Conservation (phyloP, 2,329 filamentous ascomycete genomes). For the Coniochaeta prunicola region DNA sequence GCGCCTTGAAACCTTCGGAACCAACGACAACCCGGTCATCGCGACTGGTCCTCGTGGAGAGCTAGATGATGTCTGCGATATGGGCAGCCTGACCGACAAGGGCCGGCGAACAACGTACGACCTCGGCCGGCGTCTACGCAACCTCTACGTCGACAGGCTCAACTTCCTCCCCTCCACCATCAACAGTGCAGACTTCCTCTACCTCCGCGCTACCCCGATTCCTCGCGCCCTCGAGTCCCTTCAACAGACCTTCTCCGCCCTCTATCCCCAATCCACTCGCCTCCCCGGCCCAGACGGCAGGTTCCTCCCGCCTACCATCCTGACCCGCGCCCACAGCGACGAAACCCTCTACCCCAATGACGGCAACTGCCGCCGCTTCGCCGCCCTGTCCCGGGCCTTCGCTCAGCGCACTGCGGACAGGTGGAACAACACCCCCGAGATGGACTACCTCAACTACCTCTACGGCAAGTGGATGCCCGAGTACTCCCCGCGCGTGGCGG, state of each 20-base stretch:
- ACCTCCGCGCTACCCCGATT: slow-evolving; percentile 67
- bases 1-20: slow-evolving; percentile 75
- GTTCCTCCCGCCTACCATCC: slow-evolving; percentile 57
- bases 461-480: slow-evolving; percentile 83
- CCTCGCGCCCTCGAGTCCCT: slow-evolving; percentile 71
- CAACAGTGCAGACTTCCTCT: slow-evolving; percentile 49
- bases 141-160: slow-evolving; percentile 69
- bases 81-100: slow-evolving; percentile 68
- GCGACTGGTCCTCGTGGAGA: slow-evolving; percentile 61
- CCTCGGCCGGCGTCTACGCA: slow-evolving; percentile 60
- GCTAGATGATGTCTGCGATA: slow-evolving; percentile 75
- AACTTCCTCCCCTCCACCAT: slow-evolving; percentile 59
- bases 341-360: slow-evolving; percentile 81
- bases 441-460: slow-evolving; percentile 72
- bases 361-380: slow-evolving; percentile 64
- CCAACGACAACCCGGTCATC: slow-evolving; percentile 60
- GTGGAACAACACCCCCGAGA: slow-evolving; percentile 73
- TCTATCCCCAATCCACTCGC: slow-evolving; percentile 56
- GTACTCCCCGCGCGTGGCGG: slow-evolving; percentile 59
- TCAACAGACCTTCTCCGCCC: slow-evolving; percentile 66
- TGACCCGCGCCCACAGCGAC: slow-evolving; percentile 57
- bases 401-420: slow-evolving; percentile 62
- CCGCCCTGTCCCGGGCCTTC: slow-evolving; percentile 61
- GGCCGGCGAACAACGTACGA: slow-evolving; percentile 65
- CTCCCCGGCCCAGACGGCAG: slow-evolving; percentile 12